Percentiles rank a stretch among this genome's conserved stretches.
These are phyloP conservation scores for Plasmodium relictum DNA, from an alignment of 169 alveolate genomes.

Conservation along the genomic window DNA sequence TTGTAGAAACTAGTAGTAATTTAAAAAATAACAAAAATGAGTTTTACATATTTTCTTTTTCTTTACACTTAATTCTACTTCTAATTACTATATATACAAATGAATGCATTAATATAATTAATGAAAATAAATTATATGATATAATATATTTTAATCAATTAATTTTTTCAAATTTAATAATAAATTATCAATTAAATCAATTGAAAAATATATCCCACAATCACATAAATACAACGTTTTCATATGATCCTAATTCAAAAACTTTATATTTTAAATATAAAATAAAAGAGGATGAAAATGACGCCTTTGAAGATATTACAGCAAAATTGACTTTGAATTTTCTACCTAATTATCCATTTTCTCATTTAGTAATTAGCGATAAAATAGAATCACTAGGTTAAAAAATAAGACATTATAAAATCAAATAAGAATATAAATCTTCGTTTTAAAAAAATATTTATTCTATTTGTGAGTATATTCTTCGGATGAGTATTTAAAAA, in stretches of 20 bases:
- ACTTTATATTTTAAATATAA: conserved; percentile 44
- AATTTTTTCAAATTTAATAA: conserved; percentile 42
- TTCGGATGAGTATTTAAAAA: not conserved
- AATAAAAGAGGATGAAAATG: conserved; percentile 49
- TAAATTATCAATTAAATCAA: conserved; percentile 29
- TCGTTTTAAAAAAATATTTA: not conserved
- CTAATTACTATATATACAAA: conserved; percentile 56
- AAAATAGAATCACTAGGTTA: conserved; percentile 47
- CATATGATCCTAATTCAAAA: conserved; percentile 32
- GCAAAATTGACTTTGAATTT: conserved; percentile 46
- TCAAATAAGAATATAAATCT: not conserved
- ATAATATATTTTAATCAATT: conserved; percentile 22
- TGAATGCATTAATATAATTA: conserved; percentile 39
- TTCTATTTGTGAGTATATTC: not conserved
- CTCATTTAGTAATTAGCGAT: conserved; percentile 51
- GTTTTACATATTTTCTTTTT: conserved; percentile 27
- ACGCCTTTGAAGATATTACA: conserved; percentile 49
- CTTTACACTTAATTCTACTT: conserved; percentile 12
- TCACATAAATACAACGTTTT: conserved; percentile 27
- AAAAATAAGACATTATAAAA: not conserved
- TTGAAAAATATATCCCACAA: conserved; percentile 3
- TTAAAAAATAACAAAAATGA: conserved; percentile 3
- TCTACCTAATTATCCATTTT: conserved; percentile 61
- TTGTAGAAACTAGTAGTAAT: not conserved
- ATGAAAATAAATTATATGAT: conserved; percentile 28